Evolutionary conservation across 2,329 filamentous ascomycete species (phyloP).

Genomic region (Parastagonospora nodorum): DNA sequence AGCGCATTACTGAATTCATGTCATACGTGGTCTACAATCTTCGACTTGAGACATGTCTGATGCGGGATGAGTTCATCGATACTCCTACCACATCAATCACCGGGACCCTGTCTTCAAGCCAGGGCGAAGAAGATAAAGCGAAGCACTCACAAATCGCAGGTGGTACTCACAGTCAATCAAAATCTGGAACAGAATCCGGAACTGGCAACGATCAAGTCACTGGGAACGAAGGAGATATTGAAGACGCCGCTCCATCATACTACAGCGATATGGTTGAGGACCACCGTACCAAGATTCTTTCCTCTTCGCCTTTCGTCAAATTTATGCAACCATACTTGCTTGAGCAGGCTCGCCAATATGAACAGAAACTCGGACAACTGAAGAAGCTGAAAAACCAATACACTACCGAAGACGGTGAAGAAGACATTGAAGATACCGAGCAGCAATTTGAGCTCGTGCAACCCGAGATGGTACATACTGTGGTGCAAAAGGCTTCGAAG

Average conservation of each 20-base stretch:
- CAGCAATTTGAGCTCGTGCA: slow-evolving; percentile 88
- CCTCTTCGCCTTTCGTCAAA: slow-evolving; percentile 93
- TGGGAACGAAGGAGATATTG: slow-evolving; percentile 57
- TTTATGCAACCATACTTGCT: slow-evolving; percentile 93
- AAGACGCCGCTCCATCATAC: slow-evolving; percentile 85
- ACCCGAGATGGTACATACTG: slow-evolving; percentile 91
- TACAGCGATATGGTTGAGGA: slow-evolving; percentile 96
- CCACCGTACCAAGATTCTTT: slow-evolving; percentile 89
- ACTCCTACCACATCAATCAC: slow-evolving; percentile 68
- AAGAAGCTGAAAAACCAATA: slow-evolving; percentile 80
- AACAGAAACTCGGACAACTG: slow-evolving; percentile 80
- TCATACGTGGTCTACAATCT: slow-evolving; percentile 98
- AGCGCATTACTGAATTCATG: slow-evolving; percentile 97
- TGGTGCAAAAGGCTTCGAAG: slow-evolving; percentile 76
- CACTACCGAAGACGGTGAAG: slow-evolving; percentile 45
- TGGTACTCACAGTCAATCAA: background rate
- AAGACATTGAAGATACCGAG: slow-evolving; percentile 44
- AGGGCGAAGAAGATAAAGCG: slow-evolving; percentile 13
- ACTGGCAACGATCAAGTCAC: slow-evolving; percentile 39
- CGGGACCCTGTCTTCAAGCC: slow-evolving; percentile 29
- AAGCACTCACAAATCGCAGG: background rate
- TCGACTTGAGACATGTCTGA: slow-evolving; percentile 90
- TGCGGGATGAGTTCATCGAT: slow-evolving; percentile 89
- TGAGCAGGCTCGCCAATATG: slow-evolving; percentile 89
- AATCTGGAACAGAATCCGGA: background rate